Conservation (phyloP, 176 grass and related monocot species). For the Calamus simplicifolius region DNA sequence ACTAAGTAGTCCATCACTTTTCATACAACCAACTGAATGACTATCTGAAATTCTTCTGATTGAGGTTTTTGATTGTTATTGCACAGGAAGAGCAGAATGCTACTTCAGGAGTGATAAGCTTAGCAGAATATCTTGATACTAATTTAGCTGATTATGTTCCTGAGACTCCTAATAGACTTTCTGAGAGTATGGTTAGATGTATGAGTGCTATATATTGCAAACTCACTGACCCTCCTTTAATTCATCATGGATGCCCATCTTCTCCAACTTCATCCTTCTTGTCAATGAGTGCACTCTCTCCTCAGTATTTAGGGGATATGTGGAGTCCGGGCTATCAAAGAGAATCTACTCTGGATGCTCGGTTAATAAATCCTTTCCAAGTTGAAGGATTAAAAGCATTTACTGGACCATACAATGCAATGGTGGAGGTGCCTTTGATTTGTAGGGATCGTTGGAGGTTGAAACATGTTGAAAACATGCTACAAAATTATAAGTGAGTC, state of each 20-base stretch:
- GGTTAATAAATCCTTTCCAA: slow-evolving; percentile 90
- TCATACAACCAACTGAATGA: too few relatives aligned
- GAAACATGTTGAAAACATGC: slow-evolving; percentile 63
- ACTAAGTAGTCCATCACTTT: not conserved
- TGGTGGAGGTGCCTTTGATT: slow-evolving; percentile 91
- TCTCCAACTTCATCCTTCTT: slow-evolving; percentile 82
- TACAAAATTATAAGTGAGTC: slow-evolving; percentile 86
- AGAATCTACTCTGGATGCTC: slow-evolving; percentile 67
- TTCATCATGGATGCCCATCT: slow-evolving; percentile 44
- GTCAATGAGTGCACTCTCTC: slow-evolving; percentile 70
- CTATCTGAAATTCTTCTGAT: too few relatives aligned
- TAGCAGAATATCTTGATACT: slow-evolving; percentile 92
- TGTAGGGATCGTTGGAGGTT: slow-evolving; percentile 48
- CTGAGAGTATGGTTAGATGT: slow-evolving; percentile 89
- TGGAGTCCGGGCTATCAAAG: slow-evolving; percentile 70
- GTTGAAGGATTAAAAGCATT: slow-evolving; percentile 93
- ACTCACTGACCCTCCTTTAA: slow-evolving; percentile 75
- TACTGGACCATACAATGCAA: slow-evolving; percentile 85
- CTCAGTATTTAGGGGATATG: slow-evolving; percentile 63
- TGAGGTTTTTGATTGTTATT: slow-evolving; percentile 8
- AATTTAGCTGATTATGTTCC: slow-evolving; percentile 71
- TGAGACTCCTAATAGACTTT: slow-evolving; percentile 87
- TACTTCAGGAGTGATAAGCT: slow-evolving; percentile 62
- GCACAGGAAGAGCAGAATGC: slow-evolving; percentile 44
- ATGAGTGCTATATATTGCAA: slow-evolving; percentile 81